Conservation (phyloP, 78 protist species). For the Dictyostelium brefeldianum region DNA sequence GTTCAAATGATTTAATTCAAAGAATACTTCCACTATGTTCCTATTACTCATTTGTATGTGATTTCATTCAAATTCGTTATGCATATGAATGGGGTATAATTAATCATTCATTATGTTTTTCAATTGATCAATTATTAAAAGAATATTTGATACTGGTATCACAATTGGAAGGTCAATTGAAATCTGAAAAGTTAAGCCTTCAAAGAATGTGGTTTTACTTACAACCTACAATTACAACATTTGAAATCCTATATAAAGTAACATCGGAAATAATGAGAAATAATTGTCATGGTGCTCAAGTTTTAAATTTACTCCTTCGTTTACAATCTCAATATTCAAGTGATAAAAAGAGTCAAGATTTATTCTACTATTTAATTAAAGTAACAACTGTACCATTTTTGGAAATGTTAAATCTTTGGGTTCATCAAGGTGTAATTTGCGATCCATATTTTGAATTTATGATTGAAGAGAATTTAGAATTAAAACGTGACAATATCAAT, state of each 20-base stretch:
- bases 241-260: conserved; percentile 37
- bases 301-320: conserved; percentile 44
- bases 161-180: conserved; percentile 79
- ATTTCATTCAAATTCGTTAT: conserved; percentile 26
- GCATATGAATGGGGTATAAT: conserved; percentile 76
- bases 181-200: conserved; percentile 19
- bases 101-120: conserved; percentile 84
- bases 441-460: conserved; percentile 91
- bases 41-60: conserved; percentile 40
- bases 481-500: conserved; percentile 59
- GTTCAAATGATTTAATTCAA: conserved; percentile 21
- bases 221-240: conserved; percentile 74
- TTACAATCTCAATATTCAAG: conserved; percentile 14
- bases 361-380: conserved; percentile 63
- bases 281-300: conserved; percentile 34
- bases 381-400: conserved; percentile 84
- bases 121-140: conserved; percentile 44
- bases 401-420: conserved; percentile 87
- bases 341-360: conserved; percentile 23
- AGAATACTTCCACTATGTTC: conserved; percentile 58
- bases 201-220: conserved; percentile 85
- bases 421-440: conserved; percentile 72
- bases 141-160: conserved; percentile 75
- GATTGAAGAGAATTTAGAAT: conserved; percentile 70
- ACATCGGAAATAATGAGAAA: neutral